phyloP scores from a whole-genome alignment of 345 rosid species.

The Crucihimalaya himalaica region DNA sequence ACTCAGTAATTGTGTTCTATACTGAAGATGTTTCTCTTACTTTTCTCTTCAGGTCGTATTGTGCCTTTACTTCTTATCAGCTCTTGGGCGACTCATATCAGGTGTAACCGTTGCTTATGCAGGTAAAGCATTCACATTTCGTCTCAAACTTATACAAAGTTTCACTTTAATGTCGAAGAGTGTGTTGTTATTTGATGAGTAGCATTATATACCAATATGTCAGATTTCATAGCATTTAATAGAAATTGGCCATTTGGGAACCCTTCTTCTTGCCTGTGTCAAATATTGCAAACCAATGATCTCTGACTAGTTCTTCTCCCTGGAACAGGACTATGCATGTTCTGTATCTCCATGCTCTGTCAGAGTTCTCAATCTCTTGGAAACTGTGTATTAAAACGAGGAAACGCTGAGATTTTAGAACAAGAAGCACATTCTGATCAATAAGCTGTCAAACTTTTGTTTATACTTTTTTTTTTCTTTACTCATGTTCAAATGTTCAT shows the following conservation, averaged over 20 bases:
- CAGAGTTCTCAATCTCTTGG: constrained; percentile 57
- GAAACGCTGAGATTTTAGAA: constrained; percentile 37
- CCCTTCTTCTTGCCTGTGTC: constrained; percentile 17
- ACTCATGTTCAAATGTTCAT: constrained; percentile 14
- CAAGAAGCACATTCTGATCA: constrained; percentile 33
- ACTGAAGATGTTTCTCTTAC: constrained; percentile 7
- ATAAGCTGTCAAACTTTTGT: constrained; percentile 14
- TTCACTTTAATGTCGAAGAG: background rate
- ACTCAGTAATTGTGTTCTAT: background rate
- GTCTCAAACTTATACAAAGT: background rate
- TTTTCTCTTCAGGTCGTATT: constrained; percentile 61
- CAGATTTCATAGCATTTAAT: background rate
- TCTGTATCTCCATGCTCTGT: constrained; percentile 72
- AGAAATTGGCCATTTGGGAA: background rate
- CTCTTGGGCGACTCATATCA: constrained; percentile 73
- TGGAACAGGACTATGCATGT: constrained; percentile 71
- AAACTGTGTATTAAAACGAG: constrained; percentile 43
- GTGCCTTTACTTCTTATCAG: constrained; percentile 76
- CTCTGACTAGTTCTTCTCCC: constrained; percentile 11
- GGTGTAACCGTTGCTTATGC: constrained; percentile 92
- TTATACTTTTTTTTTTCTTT: background rate
- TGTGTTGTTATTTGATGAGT: constrained; percentile 3
- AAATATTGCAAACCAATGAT: constrained; percentile 14
- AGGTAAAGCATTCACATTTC: constrained; percentile 52
- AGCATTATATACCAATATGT: constrained; percentile 8